Evolutionary conservation across 208 protist species (phyloP), one percentile per base, ranked within the genome.

Genomic region (Vickermania spadyakhi): DNA sequence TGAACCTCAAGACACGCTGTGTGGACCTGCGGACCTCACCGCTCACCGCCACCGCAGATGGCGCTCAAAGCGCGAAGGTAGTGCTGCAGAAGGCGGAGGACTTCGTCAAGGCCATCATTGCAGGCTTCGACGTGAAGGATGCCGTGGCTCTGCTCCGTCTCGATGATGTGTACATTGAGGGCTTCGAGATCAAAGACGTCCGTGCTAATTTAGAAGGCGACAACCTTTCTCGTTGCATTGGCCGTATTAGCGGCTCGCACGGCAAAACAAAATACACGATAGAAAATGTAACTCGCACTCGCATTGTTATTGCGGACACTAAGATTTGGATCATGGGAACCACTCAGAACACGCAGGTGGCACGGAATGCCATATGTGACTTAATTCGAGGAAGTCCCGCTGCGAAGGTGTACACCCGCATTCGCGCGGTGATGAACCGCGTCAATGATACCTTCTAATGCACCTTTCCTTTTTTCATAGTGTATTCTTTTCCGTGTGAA

Each of bases 191-290:
- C 31, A 97, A 96, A 56, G 98, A 99, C 80, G 98, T 97, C 28
- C 91, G 92, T 3, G 83, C 86, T 0, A 94, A 91, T 59, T 63
- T 97, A 51, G 72, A 93, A 26, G 93, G 93, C 28, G 93, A 97
- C 64, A 93, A 96, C 62, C 73, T 97, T 1, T 93, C 92, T 2
- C 92, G 99, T 31, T 98, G 98, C 62, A 99, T 99, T 70, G 99
- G 98, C 50, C 96, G 99, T 65, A 97, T 99, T 61, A 98, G 97
- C 41, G 99, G 99, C 41, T 98, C 97, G 28, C 97, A 98, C 58
- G 99, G 99, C 26, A 98, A 98, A 77, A 99, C 97, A 1, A 99
- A 99, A 84, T 99, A 97, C 75, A 98, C 98, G 7, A 99, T 99
- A 63, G 98, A 99, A 75, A 99, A 99, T 70, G 86, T 98, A 1